Conservation (phyloP, 805 yeast species). For the Zygosaccharomyces bailii region DNA sequence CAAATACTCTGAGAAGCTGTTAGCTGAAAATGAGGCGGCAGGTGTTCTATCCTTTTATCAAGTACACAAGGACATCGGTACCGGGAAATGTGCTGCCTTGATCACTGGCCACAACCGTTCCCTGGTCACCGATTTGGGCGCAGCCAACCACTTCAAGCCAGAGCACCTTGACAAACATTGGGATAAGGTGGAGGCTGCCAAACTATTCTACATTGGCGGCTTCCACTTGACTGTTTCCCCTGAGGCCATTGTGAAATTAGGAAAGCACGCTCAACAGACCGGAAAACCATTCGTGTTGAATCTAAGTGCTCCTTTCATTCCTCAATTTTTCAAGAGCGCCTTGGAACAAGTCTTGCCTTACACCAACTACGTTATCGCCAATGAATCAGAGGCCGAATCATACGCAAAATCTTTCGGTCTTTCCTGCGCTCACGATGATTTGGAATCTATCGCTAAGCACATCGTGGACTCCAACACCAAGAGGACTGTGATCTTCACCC, state of each 20-base stretch:
- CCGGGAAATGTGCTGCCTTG: conserved; percentile 98
- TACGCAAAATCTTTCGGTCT: conserved; percentile 83
- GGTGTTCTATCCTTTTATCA: conserved; percentile 87
- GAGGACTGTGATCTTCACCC: conserved; percentile 91
- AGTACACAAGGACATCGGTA: conserved; percentile 69
- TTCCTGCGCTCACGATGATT: conserved; percentile 46
- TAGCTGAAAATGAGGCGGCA: conserved; percentile 78
- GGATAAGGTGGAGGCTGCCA: conserved; percentile 75
- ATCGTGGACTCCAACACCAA: conserved; percentile 60
- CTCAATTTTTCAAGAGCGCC: conserved; percentile 91
- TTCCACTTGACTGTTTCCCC: conserved; percentile 98
- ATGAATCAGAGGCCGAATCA: conserved; percentile 95
- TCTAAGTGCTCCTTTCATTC: conserved; percentile 94
- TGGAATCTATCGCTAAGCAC: conserved; percentile 73
- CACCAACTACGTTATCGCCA: conserved; percentile 89
- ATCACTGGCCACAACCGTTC: conserved; percentile 87
- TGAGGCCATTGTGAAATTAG: conserved; percentile 84
- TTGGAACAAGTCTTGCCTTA: conserved; percentile 76
- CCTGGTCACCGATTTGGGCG: conserved; percentile 91
- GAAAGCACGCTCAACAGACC: conserved; percentile 83
- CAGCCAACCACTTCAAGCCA: conserved; percentile 95
- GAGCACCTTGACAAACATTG: conserved; percentile 86
- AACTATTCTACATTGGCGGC: conserved; percentile 93
- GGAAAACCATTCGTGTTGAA: conserved; percentile 79
- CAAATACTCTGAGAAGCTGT: conserved; percentile 73